These are phyloP conservation scores for Wickerhamomyces sp. DNA, from an alignment of 1,139 yeast genomes.

Conservation along the genomic window DNA sequence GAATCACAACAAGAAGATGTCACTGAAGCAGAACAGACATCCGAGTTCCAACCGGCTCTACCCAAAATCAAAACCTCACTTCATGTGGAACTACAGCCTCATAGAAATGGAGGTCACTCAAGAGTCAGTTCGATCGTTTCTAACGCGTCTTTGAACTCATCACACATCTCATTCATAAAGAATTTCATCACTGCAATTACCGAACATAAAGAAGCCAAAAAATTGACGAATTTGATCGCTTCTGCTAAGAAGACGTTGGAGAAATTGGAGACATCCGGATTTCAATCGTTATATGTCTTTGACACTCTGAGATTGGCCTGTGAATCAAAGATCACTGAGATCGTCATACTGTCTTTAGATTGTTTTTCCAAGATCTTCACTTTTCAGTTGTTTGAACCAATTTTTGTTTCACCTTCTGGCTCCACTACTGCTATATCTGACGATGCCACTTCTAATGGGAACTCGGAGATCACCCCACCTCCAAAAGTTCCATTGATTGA, in stretches of 20 bases:
- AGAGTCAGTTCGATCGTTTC: conserved; percentile 19
- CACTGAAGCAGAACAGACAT: conserved; percentile 12
- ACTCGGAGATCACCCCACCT: conserved; percentile 41
- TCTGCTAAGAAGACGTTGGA: conserved; percentile 39
- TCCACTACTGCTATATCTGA: conserved; percentile 29
- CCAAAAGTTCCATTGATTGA: conserved; percentile 63
- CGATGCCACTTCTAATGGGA: conserved; percentile 23
- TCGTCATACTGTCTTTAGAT: conserved; percentile 55
- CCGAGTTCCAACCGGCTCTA: conserved; percentile 15
- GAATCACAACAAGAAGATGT: conserved; percentile 14
- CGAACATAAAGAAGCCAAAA: conserved; percentile 45
- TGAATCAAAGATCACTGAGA: conserved; percentile 43
- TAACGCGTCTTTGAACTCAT: conserved; percentile 13
- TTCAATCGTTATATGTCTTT: conserved; percentile 46
- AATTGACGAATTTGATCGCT: conserved; percentile 36
- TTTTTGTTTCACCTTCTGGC: conserved; percentile 37
- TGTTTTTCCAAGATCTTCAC: conserved; percentile 63
- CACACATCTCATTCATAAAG: conserved; percentile 33
- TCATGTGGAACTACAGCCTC: conserved; percentile 1
- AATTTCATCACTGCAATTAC: conserved; percentile 41
- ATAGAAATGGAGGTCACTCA: conserved; percentile 13
- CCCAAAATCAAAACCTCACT: conserved; percentile 14
- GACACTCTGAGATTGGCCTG: conserved; percentile 62
- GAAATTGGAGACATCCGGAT: conserved; percentile 26
- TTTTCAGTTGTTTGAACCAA: conserved; percentile 52